These are phyloP conservation scores for Aspergillus latus DNA, from an alignment of 2,329 filamentous ascomycete genomes.

Conservation along the genomic window DNA sequence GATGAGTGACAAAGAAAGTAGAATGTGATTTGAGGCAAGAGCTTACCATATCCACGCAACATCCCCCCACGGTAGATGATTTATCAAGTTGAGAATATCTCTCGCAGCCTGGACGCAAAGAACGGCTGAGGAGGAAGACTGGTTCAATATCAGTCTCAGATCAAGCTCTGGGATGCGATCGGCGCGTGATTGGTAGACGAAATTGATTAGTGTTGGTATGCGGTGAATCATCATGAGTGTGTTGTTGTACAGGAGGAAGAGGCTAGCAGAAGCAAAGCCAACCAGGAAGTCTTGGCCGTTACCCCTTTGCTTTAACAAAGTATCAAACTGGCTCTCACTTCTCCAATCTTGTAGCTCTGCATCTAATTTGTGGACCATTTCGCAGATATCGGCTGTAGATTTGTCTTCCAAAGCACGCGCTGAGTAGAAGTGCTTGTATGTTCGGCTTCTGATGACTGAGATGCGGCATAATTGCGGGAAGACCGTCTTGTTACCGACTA, in stretches of 20 bases:
- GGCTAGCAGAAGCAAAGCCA: conserved; percentile 82
- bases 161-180: conserved; percentile 50
- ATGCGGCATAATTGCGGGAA: conserved; percentile 93
- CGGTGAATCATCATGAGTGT: conserved; percentile 93
- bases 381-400: conserved; percentile 75
- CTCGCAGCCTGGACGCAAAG: conserved; percentile 86
- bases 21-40: not conserved
- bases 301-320: conserved; percentile 84
- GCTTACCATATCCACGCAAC: conserved; percentile 88
- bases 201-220: conserved; percentile 91
- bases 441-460: conserved; percentile 81
- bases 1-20: not conserved
- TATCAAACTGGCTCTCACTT: conserved; percentile 81
- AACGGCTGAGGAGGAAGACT: conserved; percentile 83
- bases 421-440: conserved; percentile 86
- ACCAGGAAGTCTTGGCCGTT: conserved; percentile 82
- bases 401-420: conserved; percentile 84
- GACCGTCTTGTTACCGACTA: conserved; percentile 82
- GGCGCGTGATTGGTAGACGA: conserved; percentile 84
- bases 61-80: conserved; percentile 91
- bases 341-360: conserved; percentile 87
- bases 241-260: conserved; percentile 95
- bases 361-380: conserved; percentile 87
- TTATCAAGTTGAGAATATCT: conserved; percentile 85
- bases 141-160: conserved; percentile 71